phyloP scores from a whole-genome alignment of 208 protist genomes.

The Trypanosomatidae sp. region DNA sequence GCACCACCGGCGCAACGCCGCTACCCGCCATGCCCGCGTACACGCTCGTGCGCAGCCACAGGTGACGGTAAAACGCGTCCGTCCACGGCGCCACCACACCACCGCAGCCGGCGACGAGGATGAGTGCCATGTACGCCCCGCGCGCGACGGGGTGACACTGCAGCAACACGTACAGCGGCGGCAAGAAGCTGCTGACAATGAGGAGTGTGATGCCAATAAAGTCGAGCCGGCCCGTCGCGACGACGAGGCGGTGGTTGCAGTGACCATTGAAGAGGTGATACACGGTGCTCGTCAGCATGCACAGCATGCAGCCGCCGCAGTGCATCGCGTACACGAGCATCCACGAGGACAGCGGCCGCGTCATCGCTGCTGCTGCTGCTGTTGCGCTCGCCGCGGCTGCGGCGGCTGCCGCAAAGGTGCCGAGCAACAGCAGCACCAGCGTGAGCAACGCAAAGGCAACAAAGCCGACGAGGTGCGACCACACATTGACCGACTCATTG shows the following conservation, averaged over 20 bases:
- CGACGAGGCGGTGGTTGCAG: no score
- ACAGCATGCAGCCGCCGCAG: constrained; percentile 62
- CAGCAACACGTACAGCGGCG: constrained; percentile 70
- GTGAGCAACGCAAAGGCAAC: constrained; percentile 40
- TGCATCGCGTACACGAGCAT: constrained; percentile 46
- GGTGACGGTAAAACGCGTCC: constrained; percentile 41
- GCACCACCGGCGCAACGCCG: constrained; percentile 43
- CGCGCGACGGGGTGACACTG: constrained; percentile 45
- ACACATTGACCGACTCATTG: constrained; percentile 85
- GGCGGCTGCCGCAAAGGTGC: constrained; percentile 8
- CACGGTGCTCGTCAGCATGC: constrained; percentile 48
- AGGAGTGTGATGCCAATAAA: constrained; percentile 81
- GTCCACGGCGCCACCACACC: constrained; percentile 64
- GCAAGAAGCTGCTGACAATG: constrained; percentile 67
- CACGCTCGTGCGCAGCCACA: constrained; percentile 28
- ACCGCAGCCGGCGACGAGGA: constrained; percentile 43
- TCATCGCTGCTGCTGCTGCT: not conserved
- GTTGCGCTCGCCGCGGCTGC: not conserved
- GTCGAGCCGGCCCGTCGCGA: constrained; percentile 51
- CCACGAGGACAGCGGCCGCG: constrained; percentile 3
- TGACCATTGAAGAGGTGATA: constrained; percentile 27
- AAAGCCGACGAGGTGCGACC: constrained; percentile 57
- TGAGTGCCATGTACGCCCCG: constrained; percentile 55
- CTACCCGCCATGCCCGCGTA: constrained; percentile 65
- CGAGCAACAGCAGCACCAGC: constrained; percentile 24